Evolutionary conservation across 225 moss, liverwort and hornwort species (phyloP).

Genomic region (Pseudoscleropodium purum): DNA sequence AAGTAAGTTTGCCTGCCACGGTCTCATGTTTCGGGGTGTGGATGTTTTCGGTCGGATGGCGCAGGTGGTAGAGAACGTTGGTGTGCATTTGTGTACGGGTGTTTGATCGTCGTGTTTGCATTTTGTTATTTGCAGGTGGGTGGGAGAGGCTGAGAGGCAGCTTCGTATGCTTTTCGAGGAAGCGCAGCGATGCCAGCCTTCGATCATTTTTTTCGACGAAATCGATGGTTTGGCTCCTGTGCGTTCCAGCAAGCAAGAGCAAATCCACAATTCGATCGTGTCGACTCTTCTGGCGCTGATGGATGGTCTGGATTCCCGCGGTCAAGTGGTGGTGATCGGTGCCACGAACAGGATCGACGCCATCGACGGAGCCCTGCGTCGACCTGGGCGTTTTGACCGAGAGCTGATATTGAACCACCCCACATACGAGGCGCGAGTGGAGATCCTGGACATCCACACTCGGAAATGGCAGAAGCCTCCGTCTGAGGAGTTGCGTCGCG

Average conservation of each 20-base stretch:
- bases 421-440: background rate
- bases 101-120: background rate
- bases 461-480: background rate
- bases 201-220: background rate
- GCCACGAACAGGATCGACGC: background rate
- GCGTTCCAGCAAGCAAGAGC: background rate
- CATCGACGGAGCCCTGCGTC: background rate
- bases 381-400: background rate
- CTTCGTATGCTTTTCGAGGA: background rate
- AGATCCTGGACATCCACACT: background rate
- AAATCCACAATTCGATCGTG: background rate
- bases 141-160: background rate
- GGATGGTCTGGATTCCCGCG: background rate
- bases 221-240: background rate
- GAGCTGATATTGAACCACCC: background rate
- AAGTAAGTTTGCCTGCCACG: background rate
- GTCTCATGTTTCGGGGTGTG: background rate
- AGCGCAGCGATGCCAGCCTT: background rate
- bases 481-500: background rate
- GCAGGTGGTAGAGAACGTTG: background rate
- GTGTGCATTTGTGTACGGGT: background rate
- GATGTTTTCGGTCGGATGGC: background rate
- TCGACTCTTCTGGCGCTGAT: background rate
- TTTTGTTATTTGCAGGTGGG: background rate
- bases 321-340: background rate